Base-by-base conservation (phyloP, 75 land plant genomes). In the Cryptomeria japonica region DNA sequence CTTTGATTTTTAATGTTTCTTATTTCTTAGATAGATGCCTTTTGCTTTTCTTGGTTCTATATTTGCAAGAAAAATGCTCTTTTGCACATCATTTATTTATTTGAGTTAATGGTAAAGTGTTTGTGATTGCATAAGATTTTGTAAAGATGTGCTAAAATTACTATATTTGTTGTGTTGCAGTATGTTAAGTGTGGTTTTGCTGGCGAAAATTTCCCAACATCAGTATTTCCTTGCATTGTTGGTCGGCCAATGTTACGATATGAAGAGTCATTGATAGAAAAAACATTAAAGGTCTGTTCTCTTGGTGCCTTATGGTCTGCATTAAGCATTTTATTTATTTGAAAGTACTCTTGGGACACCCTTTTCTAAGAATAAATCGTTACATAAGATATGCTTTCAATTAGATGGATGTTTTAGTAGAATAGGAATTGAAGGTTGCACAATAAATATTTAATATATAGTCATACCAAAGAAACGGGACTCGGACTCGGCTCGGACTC, bases 111-210 rank as follows among this genome's bases (percentile, higher is more conserved):
- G 55, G 11, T 18, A 36, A 19, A 36, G 86, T 42, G n/a, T 38
- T 85, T 56, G 36, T 51, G 76, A 22, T 51, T 28, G 22, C 28
- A 34, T 68, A 49, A 36, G 14, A 5, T 9, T 19, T 22, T 58
- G 16, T 75, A 19, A 16, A 85, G 39, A 85, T 58, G 76, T 38
- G 19, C 42, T 85, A 61, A 85, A 36, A 14, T 9, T 22, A 11
- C 84, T 18, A 10, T 85, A 16, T 88, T 85, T 41, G 47, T 88
- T 18, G 89, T 85, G 55, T 58, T 95, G 90, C 95, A 98, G 99
- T 98, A 96, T 93, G 98, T 98, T 25, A 98, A 98, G 85, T 98
- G 99, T 90, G 99, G 99, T 19, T 98, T 98, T 91, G 99, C 99
- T 75, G 99, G 99, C 9, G 99, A 98, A 86, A 98, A 98, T 83